Percentiles rank a stretch among this genome's conserved stretches.
Conservation (phyloP, 768 basidiomycete genomes). For the Tylopilus sp. region DNA sequence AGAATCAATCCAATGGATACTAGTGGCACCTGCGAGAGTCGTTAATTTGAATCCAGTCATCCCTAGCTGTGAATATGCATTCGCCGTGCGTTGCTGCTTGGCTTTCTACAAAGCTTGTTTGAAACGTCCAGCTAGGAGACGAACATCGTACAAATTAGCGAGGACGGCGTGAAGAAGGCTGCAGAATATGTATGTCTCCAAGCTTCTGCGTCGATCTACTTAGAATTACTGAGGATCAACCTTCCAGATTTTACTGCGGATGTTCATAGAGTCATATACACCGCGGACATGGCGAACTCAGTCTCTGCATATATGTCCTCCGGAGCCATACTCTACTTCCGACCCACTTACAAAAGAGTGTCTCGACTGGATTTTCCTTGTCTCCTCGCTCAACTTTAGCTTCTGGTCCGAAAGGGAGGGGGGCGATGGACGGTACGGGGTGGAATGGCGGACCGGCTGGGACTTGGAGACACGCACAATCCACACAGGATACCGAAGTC, state of each 20-base stretch:
- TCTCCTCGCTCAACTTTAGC: constrained; percentile 82
- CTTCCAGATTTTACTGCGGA: constrained; percentile 55
- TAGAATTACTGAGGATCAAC: constrained; percentile 3
- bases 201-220: constrained; percentile 2
- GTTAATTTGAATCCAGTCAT: constrained; percentile 66
- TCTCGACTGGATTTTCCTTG: constrained; percentile 85
- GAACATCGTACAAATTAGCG: constrained; percentile 55
- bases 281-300: constrained; percentile 76
- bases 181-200: constrained; percentile 55
- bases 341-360: constrained; percentile 54
- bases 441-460: constrained; percentile 77
- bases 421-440: constrained; percentile 60
- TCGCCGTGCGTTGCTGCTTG: constrained; percentile 40
- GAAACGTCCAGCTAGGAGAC: constrained; percentile 44
- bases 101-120: not conserved
- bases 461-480: constrained; percentile 43
- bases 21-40: constrained; percentile 9
- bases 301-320: constrained; percentile 67
- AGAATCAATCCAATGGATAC: not conserved
- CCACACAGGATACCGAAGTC: constrained; percentile 85
- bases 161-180: constrained; percentile 57
- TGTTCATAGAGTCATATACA: constrained; percentile 63
- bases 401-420: constrained; percentile 82
- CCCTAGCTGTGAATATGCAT: constrained; percentile 52
- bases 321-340: constrained; percentile 54